Evolutionary conservation across 352 stramenopile species (phyloP).

Genomic region (Phytophthora constricta): DNA sequence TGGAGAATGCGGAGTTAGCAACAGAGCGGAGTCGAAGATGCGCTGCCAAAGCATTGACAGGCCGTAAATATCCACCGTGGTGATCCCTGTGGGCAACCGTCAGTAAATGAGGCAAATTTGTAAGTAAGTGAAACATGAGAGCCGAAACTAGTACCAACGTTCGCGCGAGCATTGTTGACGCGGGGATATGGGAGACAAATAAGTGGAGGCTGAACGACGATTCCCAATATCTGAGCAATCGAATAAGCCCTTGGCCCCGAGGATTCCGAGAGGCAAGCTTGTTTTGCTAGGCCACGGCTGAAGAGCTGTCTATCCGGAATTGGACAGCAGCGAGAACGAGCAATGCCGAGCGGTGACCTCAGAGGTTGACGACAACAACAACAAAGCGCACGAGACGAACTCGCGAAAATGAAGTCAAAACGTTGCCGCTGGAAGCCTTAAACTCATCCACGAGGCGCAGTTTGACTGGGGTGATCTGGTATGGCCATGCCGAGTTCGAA

Average conservation of each 20-base stretch:
- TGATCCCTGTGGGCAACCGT: background rate
- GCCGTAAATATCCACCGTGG: background rate
- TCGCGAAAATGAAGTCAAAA: slow-evolving; percentile 1
- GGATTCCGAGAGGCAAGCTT: background rate
- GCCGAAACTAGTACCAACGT: background rate
- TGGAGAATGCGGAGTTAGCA: background rate
- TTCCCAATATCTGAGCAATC: background rate
- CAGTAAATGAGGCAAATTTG: background rate
- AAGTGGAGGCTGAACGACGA: background rate
- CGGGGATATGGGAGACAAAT: background rate
- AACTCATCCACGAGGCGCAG: background rate
- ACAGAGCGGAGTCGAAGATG: background rate
- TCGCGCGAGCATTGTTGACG: background rate
- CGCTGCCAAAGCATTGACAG: background rate
- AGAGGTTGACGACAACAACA: too few species aligned
- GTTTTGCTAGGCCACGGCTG: background rate
- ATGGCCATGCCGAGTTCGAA: background rate
- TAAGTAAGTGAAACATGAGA: background rate
- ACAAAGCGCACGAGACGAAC: background rate
- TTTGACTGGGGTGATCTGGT: background rate
- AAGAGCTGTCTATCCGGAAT: background rate
- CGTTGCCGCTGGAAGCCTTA: background rate
- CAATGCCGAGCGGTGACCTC: too few species aligned
- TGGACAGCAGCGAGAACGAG: background rate
- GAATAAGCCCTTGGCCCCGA: background rate